Percentiles rank a stretch among this genome's conserved stretches.
These are phyloP conservation scores for Globisporangium yorkense DNA, from an alignment of 352 stramenopile genomes.

Conservation along the genomic window DNA sequence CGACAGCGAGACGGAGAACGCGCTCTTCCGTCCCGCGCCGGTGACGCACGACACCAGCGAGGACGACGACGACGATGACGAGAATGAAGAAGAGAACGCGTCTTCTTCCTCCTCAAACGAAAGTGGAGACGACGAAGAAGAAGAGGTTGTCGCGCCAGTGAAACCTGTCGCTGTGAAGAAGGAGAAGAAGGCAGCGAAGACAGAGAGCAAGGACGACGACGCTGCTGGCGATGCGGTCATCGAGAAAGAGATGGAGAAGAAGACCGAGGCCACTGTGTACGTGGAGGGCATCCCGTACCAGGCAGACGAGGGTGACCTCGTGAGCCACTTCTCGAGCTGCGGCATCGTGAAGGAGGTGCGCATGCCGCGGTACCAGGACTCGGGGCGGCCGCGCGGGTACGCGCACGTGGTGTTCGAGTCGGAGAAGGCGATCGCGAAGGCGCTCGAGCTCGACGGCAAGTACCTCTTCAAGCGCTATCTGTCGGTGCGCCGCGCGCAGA, in stretches of 20 bases:
- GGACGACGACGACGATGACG: constrained; percentile 49
- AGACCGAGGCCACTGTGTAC: constrained; percentile 88
- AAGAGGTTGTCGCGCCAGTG: constrained; percentile 70
- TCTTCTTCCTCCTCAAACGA: constrained; percentile 19
- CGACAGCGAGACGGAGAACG: constrained; percentile 58
- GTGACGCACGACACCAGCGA: constrained; percentile 7
- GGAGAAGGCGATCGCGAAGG: constrained; percentile 55
- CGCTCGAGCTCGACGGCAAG: constrained; percentile 83
- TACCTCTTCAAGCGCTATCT: constrained; percentile 90
- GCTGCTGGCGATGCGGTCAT: constrained; percentile 18
- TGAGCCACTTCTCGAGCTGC: constrained; percentile 85
- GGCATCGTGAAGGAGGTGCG: constrained; percentile 90
- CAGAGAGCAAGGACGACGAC: neutral
- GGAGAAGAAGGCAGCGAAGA: constrained; percentile 18
- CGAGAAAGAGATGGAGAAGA: constrained; percentile 58
- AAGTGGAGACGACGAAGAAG: constrained; percentile 75
- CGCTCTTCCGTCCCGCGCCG: constrained; percentile 62
- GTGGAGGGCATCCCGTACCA: constrained; percentile 95
- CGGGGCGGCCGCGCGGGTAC: constrained; percentile 88
- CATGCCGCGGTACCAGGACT: constrained; percentile 92
- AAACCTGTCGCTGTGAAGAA: constrained; percentile 25
- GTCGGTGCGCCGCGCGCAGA: constrained; percentile 79
- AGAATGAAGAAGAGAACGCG: constrained; percentile 31
- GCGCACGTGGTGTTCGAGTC: constrained; percentile 91
- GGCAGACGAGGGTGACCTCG: constrained; percentile 86